Conservation (phyloP, 2,329 filamentous ascomycete species). For the Colletotrichum sp. region DNA sequence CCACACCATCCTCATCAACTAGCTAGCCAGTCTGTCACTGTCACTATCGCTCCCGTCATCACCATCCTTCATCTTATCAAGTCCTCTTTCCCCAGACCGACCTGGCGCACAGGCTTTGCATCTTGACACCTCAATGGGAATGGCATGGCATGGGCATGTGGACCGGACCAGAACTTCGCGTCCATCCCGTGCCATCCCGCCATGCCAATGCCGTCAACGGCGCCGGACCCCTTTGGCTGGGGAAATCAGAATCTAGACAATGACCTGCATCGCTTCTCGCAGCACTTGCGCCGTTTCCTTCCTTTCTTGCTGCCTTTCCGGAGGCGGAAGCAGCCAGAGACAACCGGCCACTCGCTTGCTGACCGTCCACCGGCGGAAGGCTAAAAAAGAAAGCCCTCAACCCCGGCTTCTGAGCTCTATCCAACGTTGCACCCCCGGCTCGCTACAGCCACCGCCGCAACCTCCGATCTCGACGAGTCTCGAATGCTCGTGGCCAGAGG, state of each 20-base stretch:
- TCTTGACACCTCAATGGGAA: not conserved
- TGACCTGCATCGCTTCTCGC: not conserved
- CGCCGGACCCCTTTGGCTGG: not conserved
- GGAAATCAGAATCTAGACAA: not conserved
- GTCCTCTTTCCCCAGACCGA: not conserved
- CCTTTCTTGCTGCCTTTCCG: not conserved
- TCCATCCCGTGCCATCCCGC: not conserved
- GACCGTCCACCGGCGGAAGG: not conserved
- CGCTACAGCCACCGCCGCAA: not conserved
- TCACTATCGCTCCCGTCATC: not conserved
- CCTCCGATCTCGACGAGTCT: slow-evolving; percentile 21
- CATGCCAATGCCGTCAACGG: not conserved
- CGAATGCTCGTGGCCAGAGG: not conserved
- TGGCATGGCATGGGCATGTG: not conserved
- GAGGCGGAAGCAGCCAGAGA: slow-evolving; percentile 5
- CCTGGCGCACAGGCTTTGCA: not conserved
- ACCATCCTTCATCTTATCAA: slow-evolving; percentile 2
- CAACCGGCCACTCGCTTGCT: slow-evolving; percentile 2
- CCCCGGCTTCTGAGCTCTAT: not conserved
- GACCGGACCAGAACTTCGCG: not conserved
- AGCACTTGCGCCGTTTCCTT: not conserved
- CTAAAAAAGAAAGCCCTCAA: not conserved
- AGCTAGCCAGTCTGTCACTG: not conserved
- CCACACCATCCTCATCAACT: not conserved
- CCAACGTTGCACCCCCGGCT: slow-evolving; percentile 2